These are phyloP conservation scores for Ottelia alismoides DNA, from an alignment of 106 monocot genomes.

Conservation along the genomic window DNA sequence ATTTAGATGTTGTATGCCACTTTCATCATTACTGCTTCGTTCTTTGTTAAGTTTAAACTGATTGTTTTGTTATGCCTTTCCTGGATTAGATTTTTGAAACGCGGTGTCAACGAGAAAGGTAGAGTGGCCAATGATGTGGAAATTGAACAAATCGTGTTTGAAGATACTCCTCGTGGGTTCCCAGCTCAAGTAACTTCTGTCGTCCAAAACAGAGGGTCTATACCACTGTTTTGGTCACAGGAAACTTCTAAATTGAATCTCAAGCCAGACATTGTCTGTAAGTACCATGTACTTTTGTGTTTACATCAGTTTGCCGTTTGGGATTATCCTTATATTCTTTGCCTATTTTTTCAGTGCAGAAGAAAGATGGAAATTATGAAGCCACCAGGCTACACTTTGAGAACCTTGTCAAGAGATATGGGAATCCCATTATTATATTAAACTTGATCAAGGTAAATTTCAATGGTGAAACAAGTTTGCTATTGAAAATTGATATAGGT, in stretches of 20 bases:
- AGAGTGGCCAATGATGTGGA: conserved; percentile 99
- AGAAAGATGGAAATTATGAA: conserved; percentile 59
- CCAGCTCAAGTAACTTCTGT: conserved; percentile 77
- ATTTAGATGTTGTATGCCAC: too few relatives aligned
- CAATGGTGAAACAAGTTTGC: neutral
- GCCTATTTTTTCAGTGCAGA: conserved; percentile 43
- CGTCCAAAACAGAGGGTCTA: conserved; percentile 95
- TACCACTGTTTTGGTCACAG: conserved; percentile 96
- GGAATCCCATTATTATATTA: conserved; percentile 83
- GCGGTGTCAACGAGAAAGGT: conserved; percentile 91
- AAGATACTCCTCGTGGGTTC: conserved; percentile 32
- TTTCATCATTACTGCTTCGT: too few relatives aligned
- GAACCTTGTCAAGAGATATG: conserved; percentile 84
- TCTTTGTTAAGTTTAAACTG: neutral
- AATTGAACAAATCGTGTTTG: conserved; percentile 90
- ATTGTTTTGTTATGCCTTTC: neutral
- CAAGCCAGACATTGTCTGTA: conserved; percentile 94
- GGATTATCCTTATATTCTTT: neutral
- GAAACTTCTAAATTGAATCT: conserved; percentile 82
- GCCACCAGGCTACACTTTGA: conserved; percentile 97
- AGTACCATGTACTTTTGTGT: conserved; percentile 8
- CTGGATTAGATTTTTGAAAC: conserved; percentile 61
- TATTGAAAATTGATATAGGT: too few relatives aligned
- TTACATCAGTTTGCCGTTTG: neutral
- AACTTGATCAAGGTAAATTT: conserved; percentile 93